Evolutionary conservation across 2,329 filamentous ascomycete genomes (phyloP).

Genomic region (Colletotrichum truncatum): DNA sequence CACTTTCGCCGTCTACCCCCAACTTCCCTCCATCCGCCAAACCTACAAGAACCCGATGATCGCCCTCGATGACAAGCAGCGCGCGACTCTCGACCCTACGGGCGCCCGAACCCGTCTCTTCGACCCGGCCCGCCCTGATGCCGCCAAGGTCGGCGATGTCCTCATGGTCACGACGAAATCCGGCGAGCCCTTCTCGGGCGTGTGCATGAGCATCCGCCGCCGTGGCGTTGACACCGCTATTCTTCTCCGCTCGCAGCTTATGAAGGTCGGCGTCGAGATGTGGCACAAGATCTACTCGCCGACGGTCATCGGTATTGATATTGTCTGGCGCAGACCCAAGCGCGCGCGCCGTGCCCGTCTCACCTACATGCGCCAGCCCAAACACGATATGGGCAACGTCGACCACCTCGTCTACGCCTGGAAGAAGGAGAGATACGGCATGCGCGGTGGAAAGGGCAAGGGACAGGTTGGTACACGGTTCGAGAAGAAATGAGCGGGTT

Average conservation of each 20-base stretch:
- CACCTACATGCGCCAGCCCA: constrained; percentile 89
- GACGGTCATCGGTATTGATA: constrained; percentile 88
- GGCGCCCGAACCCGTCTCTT: constrained; percentile 86
- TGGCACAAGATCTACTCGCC: constrained; percentile 97
- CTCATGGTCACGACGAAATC: constrained; percentile 84
- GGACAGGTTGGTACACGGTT: constrained; percentile 21
- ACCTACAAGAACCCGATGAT: constrained; percentile 74
- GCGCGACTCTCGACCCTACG: constrained; percentile 82
- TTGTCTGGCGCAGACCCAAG: constrained; percentile 87
- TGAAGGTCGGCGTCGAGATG: constrained; percentile 92
- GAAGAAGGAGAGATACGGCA: constrained; percentile 55
- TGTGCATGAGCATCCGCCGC: constrained; percentile 86
- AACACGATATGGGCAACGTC: constrained; percentile 88
- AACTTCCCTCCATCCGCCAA: constrained; percentile 62
- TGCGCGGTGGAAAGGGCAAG: constrained; percentile 38
- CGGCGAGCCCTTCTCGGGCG: constrained; percentile 89
- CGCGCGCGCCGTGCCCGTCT: constrained; percentile 86
- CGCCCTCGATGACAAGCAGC: constrained; percentile 73
- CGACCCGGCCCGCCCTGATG: constrained; percentile 78
- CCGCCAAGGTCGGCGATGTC: constrained; percentile 87
- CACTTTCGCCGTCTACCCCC: constrained; percentile 46
- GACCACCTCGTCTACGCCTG: constrained; percentile 75
- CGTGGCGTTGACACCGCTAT: constrained; percentile 91
- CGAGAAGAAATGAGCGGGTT: background rate
- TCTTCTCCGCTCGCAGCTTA: constrained; percentile 85